These are phyloP conservation scores for Suillus decipiens DNA, from an alignment of 768 basidiomycete species.

Conservation along the genomic window DNA sequence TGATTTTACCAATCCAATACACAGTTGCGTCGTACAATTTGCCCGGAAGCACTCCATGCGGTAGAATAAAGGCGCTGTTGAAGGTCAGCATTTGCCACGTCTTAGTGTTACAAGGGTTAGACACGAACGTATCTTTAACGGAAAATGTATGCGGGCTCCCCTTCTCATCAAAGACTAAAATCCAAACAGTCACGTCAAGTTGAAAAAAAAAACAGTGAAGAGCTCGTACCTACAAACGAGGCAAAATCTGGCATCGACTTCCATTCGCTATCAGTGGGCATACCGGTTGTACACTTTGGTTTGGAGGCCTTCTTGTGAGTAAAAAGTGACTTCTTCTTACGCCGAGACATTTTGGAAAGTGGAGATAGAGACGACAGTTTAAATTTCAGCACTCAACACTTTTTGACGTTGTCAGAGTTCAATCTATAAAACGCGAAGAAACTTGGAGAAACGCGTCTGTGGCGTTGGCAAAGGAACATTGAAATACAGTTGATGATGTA, in stretches of 20 bases:
- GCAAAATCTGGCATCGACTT: slow-evolving; percentile 13
- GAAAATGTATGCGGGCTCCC: slow-evolving; percentile 28
- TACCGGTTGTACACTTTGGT: background rate
- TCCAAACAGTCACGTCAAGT: background rate
- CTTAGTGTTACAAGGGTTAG: background rate
- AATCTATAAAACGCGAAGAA: slow-evolving; percentile 10
- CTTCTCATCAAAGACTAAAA: slow-evolving; percentile 18
- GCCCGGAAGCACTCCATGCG: slow-evolving; percentile 30
- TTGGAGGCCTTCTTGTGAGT: slow-evolving; percentile 19
- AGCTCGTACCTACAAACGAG: slow-evolving; percentile 22
- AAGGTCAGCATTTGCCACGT: background rate
- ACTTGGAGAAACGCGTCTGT: slow-evolving; percentile 23
- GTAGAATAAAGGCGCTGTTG: slow-evolving; percentile 45
- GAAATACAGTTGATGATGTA: slow-evolving; percentile 19
- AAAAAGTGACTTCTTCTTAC: slow-evolving; percentile 20
- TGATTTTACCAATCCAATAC: slow-evolving; percentile 55
- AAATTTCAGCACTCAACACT: background rate
- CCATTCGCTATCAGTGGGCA: slow-evolving; percentile 20
- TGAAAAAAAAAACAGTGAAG: background rate
- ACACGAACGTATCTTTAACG: slow-evolving; percentile 38
- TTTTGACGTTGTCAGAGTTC: background rate
- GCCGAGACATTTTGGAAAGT: slow-evolving; percentile 25
- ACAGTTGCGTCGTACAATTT: slow-evolving; percentile 33
- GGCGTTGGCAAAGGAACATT: slow-evolving; percentile 17
- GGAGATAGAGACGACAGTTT: background rate